phyloP scores from a whole-genome alignment of 2,329 filamentous ascomycete genomes.

The Thelonectria blattea region DNA sequence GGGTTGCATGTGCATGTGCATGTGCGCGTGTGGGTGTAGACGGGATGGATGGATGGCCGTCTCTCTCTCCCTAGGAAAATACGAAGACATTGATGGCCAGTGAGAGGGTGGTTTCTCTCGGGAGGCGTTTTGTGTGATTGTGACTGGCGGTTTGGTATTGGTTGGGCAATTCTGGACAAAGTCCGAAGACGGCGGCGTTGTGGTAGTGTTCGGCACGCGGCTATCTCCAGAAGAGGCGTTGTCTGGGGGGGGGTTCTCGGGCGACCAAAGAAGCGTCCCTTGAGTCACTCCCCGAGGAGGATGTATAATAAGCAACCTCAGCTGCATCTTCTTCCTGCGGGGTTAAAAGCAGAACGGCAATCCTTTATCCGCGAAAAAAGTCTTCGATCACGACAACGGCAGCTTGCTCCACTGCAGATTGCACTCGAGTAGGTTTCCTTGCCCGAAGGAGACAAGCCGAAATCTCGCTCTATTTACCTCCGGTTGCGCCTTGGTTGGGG shows the following conservation, averaged over 20 bases:
- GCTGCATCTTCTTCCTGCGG: conserved; percentile 28
- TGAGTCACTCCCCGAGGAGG: neutral
- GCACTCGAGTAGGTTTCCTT: neutral
- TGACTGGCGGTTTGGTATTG: neutral
- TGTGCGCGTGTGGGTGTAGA: neutral
- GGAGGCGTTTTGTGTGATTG: neutral
- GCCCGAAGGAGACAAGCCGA: neutral
- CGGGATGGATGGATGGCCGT: neutral
- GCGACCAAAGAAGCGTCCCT: too few species aligned
- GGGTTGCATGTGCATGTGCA: neutral
- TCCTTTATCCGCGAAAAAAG: conserved; percentile 21
- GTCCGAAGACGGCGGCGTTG: neutral
- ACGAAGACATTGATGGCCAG: neutral
- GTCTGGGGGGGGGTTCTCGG: too few species aligned
- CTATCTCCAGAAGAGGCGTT: too few species aligned
- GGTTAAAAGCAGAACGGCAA: conserved; percentile 16
- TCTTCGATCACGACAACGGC: conserved; percentile 37
- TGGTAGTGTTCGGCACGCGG: too few species aligned
- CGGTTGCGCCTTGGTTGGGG: neutral
- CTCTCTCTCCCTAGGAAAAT: neutral
- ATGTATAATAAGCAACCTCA: conserved; percentile 14
- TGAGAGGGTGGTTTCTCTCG: neutral
- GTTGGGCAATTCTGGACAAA: neutral
- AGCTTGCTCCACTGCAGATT: conserved; percentile 24
- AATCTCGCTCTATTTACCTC: conserved; percentile 1